Conservation (phyloP, 2,329 filamentous ascomycete species). For the Aureobasidium sp. region DNA sequence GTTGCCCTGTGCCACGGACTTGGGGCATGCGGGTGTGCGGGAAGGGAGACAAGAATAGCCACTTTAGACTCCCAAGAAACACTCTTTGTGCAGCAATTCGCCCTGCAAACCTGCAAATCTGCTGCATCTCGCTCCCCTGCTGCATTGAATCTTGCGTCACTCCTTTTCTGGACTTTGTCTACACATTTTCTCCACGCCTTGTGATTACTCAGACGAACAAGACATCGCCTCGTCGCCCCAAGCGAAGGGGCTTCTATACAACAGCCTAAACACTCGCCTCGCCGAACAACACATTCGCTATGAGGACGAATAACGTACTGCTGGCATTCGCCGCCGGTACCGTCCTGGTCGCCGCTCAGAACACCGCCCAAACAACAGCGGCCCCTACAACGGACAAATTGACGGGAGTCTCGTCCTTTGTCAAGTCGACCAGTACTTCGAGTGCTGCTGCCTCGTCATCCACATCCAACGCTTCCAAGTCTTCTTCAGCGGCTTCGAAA, state of each 20-base stretch:
- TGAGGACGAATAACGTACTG: background rate
- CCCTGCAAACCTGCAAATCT: background rate
- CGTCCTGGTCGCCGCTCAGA: slow-evolving; percentile 1
- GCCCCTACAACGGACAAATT: background rate
- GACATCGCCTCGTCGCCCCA: background rate
- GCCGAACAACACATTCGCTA: background rate
- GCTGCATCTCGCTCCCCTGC: background rate
- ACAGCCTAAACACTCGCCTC: slow-evolving; percentile 1
- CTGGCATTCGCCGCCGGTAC: background rate
- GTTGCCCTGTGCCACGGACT: slow-evolving; percentile 5
- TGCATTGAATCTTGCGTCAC: background rate
- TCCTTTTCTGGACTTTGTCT: background rate
- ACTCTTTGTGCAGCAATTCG: background rate
- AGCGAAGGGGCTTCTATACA: background rate
- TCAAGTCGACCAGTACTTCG: background rate
- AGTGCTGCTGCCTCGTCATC: background rate
- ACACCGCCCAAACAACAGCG: background rate
- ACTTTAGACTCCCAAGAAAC: background rate
- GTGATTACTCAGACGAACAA: background rate
- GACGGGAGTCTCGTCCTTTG: background rate
- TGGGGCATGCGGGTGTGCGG: background rate
- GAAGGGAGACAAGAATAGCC: background rate
- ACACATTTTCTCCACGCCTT: background rate
- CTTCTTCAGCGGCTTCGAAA: background rate
- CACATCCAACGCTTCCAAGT: background rate